These are phyloP conservation scores for Camelina laxa DNA, from an alignment of 345 rosid species.

Conservation along the genomic window DNA sequence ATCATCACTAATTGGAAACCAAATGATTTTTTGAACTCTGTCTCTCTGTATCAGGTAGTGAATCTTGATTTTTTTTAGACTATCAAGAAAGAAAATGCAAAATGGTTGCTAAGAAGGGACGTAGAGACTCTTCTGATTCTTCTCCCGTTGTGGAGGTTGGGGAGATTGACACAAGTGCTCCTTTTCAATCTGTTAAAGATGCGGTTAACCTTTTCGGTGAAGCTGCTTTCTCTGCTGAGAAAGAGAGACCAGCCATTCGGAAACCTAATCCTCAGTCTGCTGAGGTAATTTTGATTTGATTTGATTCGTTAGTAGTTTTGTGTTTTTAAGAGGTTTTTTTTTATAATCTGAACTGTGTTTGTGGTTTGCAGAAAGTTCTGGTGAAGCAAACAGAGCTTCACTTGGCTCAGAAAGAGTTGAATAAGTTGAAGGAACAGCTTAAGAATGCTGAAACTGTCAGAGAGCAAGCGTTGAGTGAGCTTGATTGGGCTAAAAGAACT, in stretches of 20 bases:
- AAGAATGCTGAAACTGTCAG: constrained; percentile 75
- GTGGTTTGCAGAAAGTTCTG: constrained; percentile 62
- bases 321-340: background rate
- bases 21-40: background rate
- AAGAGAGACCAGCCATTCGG: constrained; percentile 67
- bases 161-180: constrained; percentile 95
- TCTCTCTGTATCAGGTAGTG: constrained; percentile 31
- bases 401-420: constrained; percentile 77
- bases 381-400: constrained; percentile 91
- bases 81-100: constrained; percentile 40
- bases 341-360: constrained; percentile 1
- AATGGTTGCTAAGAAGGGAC: constrained; percentile 84
- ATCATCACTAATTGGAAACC: background rate
- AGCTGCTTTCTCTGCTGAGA: constrained; percentile 87
- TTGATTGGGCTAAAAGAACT: constrained; percentile 71
- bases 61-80: background rate
- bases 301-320: constrained; percentile 9
- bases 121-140: constrained; percentile 55
- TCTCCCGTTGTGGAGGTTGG: constrained; percentile 80
- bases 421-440: constrained; percentile 73
- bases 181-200: constrained; percentile 97
- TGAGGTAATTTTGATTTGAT: constrained; percentile 59
- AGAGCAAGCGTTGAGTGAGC: constrained; percentile 75
- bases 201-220: constrained; percentile 89
- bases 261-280: constrained; percentile 73